Evolutionary conservation across 805 yeast species (phyloP), one percentile per base, ranked within the genome.

Genomic region (Metschnikowia picachoensis): DNA sequence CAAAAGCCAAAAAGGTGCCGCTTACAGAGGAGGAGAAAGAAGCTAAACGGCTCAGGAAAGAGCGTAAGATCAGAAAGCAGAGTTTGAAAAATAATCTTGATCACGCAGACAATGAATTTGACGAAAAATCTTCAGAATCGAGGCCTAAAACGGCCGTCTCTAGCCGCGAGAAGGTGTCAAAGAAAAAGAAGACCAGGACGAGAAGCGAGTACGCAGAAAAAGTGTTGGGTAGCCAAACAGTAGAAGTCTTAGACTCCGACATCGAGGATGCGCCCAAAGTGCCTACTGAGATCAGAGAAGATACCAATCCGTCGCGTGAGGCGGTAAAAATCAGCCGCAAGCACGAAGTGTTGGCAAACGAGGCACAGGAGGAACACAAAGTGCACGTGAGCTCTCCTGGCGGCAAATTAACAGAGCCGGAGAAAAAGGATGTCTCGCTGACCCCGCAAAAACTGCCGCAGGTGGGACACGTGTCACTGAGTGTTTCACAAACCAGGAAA

Each of bases 1-100:
- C 85, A 2, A 65, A 67, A 0, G 56, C 64, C 36, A 62, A 78
- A 12, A 14, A 20, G 7, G 25, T 5, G 7, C 25, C 25, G 25
- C 25, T 20, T 20, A 5, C 41, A 0, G 37, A 37, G 2, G 35
- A 37, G 29, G 32, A 40, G 13, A 46, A 35, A 28, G 46, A 29
- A 15, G 37, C n/a, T 34, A 31, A 44, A 40, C 9, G 27, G 14
- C 29, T 16, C 25, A 30, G 16, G 4, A 39, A 38, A 34, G 39
- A 13, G 28, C 29, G 30, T 16, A 43, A 47, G 38, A 25, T 35
- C 8, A 35, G 46, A 34, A 43, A 30, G 43, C 41, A 33, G 38
- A 16, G 17, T 4, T 25, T 17, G 35, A 35, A n/a, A 11, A 43
- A 37, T 17, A 36, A 14, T 9, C 20, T 25, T 8, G 25, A 20